Base-by-base conservation (phyloP, 805 yeast genomes). In the Ascoidea asiatica region DNA sequence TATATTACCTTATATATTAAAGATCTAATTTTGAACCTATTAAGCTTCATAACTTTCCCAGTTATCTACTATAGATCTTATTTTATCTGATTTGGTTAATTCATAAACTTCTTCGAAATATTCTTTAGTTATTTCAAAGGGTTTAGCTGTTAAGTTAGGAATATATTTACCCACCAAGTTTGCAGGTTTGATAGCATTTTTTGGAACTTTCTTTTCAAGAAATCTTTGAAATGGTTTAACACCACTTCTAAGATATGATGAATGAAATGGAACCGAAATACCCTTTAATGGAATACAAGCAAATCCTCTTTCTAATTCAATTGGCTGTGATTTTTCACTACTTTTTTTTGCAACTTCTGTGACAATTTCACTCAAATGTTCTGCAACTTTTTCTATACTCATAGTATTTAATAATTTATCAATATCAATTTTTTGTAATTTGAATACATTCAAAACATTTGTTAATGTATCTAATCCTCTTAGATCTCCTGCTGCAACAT, bases 261-360 rank as follows among this genome's bases (percentile, higher is more conserved):
- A 88, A 70, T 92, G 99, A 97, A 92, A 92, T 51, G 99, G 99
- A 62, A 92, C 99, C n/a, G 96, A 87, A 54, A 92, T 92, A 56
- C 98, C 98, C 73, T 83, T 88, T 66, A 92, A 77, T 63, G 99
- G 99, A 57, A 92, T 92, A 58, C 92, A 90, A 38, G 99, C 97
- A 56, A 86, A 90, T 21, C 99, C 99, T 71, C 98, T 83, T 70
- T 92, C 94, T 59, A 94, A 74, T 46, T 88, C 95, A 62, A 92
- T 86, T 56, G 98, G 98, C 71, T 90, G 97, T 44, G 94, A 88
- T 70, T 92, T 92, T 48, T 84, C 95, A 44, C 64, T 44, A 17
- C 95, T 76, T 62, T 84, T 79, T 64, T 79, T 77, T 37, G 96
- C 66, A 51, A 89, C 86, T 69, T 89, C 97, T 41, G 68, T 77